phyloP scores from a whole-genome alignment of 306 rosid genomes.

The Trifolium pratense region DNA sequence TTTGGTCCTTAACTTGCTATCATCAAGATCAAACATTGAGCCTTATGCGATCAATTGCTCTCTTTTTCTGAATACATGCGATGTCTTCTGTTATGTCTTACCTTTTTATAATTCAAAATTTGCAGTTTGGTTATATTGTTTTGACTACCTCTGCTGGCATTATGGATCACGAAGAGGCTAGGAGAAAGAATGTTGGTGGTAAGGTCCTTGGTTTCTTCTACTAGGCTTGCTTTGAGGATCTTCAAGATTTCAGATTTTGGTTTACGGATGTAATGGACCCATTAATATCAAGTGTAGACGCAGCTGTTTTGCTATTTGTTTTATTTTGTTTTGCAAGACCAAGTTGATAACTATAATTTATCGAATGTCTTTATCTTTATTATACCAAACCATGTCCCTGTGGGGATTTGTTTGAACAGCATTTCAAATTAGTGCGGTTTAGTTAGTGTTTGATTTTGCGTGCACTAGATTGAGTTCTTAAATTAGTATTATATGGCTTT shows the following conservation, averaged over 20 bases:
- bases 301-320: background rate
- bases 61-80: background rate
- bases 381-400: background rate
- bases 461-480: background rate
- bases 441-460: background rate
- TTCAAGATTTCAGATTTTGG: background rate
- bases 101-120: background rate
- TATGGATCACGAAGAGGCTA: conserved; percentile 20
- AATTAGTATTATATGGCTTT: no score
- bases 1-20: background rate
- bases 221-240: background rate
- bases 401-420: background rate
- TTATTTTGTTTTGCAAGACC: background rate
- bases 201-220: conserved; percentile 14
- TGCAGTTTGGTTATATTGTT: conserved; percentile 19
- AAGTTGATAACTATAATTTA: background rate
- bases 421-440: background rate
- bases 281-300: background rate
- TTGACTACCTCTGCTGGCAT: conserved; percentile 15
- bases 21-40: background rate
- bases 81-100: background rate
- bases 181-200: conserved; percentile 18
- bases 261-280: background rate
- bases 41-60: no score
- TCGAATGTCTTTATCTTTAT: background rate